Conservation (phyloP, 352 stramenopile genomes). For the Pythium oligandrum region DNA sequence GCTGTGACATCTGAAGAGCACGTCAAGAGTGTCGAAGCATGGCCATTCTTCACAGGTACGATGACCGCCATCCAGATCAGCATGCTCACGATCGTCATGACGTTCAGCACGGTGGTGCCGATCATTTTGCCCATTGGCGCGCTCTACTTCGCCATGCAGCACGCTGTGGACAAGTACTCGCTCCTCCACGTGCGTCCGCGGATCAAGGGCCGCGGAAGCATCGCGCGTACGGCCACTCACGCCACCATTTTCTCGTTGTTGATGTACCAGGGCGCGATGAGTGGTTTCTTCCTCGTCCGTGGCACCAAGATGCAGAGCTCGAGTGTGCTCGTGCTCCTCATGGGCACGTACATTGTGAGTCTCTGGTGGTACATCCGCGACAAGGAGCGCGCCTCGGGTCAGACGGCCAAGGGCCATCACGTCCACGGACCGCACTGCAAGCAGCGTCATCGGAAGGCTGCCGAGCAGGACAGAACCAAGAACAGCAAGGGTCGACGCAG, state of each 20-base stretch:
- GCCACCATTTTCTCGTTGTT: slow-evolving; percentile 76
- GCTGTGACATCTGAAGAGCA: slow-evolving; percentile 73
- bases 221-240: slow-evolving; percentile 75
- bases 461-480: too few species aligned
- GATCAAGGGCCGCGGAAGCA: slow-evolving; percentile 81
- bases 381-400: slow-evolving; percentile 65
- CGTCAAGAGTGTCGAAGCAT: slow-evolving; percentile 62
- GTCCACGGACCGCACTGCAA: slow-evolving; percentile 35
- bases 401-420: slow-evolving; percentile 30
- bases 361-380: slow-evolving; percentile 84
- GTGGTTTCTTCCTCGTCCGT: slow-evolving; percentile 76
- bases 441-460: slow-evolving; percentile 17
- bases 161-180: slow-evolving; percentile 82
- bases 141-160: slow-evolving; percentile 84
- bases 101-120: slow-evolving; percentile 82
- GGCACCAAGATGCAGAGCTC: slow-evolving; percentile 72
- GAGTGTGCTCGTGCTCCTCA: slow-evolving; percentile 67
- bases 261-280: slow-evolving; percentile 80
- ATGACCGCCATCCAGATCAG: slow-evolving; percentile 84
- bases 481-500: too few species aligned
- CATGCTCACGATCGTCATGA: slow-evolving; percentile 76
- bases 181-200: slow-evolving; percentile 72
- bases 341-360: slow-evolving; percentile 77
- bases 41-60: slow-evolving; percentile 80
- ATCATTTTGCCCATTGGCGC: slow-evolving; percentile 75